These are phyloP conservation scores for Gossypioides kirkii DNA, from an alignment of 345 rosid species.

Conservation along the genomic window DNA sequence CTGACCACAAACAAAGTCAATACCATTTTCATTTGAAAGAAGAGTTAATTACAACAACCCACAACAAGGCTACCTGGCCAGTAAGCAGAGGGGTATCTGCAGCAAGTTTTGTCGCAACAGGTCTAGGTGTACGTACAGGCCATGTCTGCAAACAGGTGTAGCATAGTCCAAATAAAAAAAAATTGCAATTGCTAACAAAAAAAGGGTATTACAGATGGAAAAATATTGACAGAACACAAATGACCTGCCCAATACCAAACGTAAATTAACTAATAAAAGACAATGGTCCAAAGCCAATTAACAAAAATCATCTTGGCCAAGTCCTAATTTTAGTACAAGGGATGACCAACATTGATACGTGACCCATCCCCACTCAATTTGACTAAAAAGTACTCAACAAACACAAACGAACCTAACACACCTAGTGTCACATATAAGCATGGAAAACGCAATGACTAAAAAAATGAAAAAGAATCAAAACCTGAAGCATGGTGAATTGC, in stretches of 20 bases:
- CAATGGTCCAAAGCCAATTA: background rate
- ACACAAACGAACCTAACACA: too few species aligned
- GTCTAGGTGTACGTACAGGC: conserved; percentile 99
- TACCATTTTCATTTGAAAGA: conserved; percentile 15
- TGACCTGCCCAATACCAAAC: background rate
- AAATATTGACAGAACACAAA: background rate
- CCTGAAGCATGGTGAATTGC: conserved; percentile 98
- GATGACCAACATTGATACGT: background rate
- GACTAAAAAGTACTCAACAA: background rate
- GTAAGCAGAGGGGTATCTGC: conserved; percentile 98
- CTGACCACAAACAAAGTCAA: conserved; percentile 38
- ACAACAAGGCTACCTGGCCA: conserved; percentile 61
- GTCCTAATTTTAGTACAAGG: background rate
- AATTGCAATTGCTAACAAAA: background rate
- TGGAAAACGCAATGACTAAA: background rate
- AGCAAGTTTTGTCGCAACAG: conserved; percentile 98
- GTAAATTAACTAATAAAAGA: background rate
- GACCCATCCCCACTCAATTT: background rate
- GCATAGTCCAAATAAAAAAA: conserved; percentile 10
- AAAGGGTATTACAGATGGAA: background rate
- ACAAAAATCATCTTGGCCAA: background rate
- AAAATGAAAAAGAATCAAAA: conserved; percentile 14
- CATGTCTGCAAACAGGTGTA: conserved; percentile 59
- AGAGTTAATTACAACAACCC: background rate
- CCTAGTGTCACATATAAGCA: background rate